Evolutionary conservation across 2,329 filamentous ascomycete genomes (phyloP).

Genomic region (Rachicladosporium sp.): DNA sequence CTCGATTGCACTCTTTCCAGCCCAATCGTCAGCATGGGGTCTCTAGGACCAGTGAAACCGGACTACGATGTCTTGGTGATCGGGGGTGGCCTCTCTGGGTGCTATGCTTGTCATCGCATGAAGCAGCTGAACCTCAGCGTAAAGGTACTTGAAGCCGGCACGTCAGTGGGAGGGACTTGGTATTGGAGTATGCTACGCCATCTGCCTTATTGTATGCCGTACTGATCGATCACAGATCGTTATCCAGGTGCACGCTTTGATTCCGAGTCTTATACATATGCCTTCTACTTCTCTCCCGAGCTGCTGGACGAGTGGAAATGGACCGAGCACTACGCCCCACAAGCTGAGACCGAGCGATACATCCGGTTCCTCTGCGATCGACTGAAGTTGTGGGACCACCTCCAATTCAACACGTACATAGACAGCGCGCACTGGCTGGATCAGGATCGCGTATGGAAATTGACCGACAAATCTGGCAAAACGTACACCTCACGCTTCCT

Average conservation of each 20-base stretch:
- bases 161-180: conserved; percentile 34
- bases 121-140: too few species aligned
- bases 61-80: too few species aligned
- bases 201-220: background rate
- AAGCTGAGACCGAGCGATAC: conserved; percentile 37
- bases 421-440: background rate
- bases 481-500: conserved; percentile 24
- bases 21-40: too few species aligned
- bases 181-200: conserved; percentile 6
- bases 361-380: conserved; percentile 34
- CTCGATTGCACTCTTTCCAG: too few species aligned
- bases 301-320: conserved; percentile 33
- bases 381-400: background rate
- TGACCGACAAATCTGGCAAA: conserved; percentile 2
- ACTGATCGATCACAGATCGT: conserved; percentile 27
- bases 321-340: conserved; percentile 22
- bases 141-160: too few species aligned
- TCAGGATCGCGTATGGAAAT: conserved; percentile 23
- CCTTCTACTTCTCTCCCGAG: conserved; percentile 31
- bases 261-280: conserved; percentile 35
- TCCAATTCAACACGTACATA: background rate
- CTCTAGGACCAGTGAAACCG: too few species aligned
- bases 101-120: too few species aligned
- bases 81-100: too few species aligned
- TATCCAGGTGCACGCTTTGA: conserved; percentile 38